Conservation (phyloP, 1,139 yeast genomes). For the Hansenula sp. region DNA sequence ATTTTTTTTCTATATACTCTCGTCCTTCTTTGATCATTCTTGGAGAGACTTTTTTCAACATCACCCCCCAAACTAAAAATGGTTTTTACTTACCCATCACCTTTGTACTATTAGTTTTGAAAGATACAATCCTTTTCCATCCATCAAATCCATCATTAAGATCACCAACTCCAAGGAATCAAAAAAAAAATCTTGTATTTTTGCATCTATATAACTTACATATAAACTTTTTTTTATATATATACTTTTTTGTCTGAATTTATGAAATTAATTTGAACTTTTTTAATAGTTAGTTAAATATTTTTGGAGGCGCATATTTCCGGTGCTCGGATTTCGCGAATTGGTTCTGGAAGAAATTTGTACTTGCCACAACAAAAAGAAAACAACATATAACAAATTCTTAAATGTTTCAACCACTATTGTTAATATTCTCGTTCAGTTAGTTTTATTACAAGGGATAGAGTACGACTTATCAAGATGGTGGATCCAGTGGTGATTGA, state of each 20-base stretch:
- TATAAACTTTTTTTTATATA: slow-evolving; percentile 1
- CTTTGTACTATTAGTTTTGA: slow-evolving; percentile 1
- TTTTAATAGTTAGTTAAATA: too few species aligned
- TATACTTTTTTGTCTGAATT: slow-evolving; percentile 1
- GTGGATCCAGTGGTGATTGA: too few species aligned
- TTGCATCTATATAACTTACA: slow-evolving; percentile 3
- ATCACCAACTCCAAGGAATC: too few species aligned
- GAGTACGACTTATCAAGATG: too few species aligned
- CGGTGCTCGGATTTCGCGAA: background rate
- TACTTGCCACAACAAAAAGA: background rate
- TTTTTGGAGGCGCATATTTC: too few species aligned
- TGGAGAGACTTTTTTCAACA: too few species aligned
- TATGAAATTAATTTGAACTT: background rate
- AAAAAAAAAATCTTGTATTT: background rate
- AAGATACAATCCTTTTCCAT: background rate
- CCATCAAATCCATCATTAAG: background rate
- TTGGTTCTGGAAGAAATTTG: background rate
- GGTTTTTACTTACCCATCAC: background rate
- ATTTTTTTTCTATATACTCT: too few species aligned
- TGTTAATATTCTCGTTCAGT: too few species aligned
- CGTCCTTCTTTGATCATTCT: too few species aligned
- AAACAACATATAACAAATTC: background rate
- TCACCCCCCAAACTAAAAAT: too few species aligned
- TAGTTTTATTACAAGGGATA: too few species aligned
- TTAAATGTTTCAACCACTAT: too few species aligned